Conservation (phyloP, 768 basidiomycete species). For the Cubamyces lactineus region DNA sequence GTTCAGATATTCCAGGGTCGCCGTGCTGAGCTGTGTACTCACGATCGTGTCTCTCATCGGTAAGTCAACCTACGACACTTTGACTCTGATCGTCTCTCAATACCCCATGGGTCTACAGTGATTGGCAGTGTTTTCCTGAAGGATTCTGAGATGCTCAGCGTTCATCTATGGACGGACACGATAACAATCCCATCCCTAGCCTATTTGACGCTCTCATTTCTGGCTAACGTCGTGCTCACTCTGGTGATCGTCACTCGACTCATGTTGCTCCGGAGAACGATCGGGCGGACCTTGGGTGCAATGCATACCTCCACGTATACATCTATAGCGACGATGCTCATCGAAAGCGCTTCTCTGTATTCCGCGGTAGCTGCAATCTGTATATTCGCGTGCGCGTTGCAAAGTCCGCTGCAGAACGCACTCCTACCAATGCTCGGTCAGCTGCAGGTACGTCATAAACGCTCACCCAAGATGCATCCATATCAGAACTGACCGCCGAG, state of each 20-base stretch:
- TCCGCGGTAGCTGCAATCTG: constrained; percentile 21
- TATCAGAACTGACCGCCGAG: background rate
- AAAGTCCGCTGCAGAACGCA: constrained; percentile 28
- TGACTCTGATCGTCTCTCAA: background rate
- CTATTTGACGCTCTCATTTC: constrained; percentile 29
- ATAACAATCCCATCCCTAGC: constrained; percentile 21
- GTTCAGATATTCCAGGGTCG: constrained; percentile 9
- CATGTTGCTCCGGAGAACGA: constrained; percentile 3
- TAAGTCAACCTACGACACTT: background rate
- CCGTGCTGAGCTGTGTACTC: background rate
- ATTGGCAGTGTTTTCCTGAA: constrained; percentile 12
- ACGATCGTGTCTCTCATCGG: constrained; percentile 10
- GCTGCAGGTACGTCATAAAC: constrained; percentile 25
- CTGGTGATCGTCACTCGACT: constrained; percentile 27
- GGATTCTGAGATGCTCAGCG: constrained; percentile 15
- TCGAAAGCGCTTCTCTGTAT: constrained; percentile 32
- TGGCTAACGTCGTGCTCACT: constrained; percentile 27
- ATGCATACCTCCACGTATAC: constrained; percentile 13
- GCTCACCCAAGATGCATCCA: background rate
- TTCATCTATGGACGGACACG: constrained; percentile 27
- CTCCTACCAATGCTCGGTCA: constrained; percentile 32
- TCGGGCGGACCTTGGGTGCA: background rate
- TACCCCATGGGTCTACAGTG: background rate
- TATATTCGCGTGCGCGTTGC: constrained; percentile 26
- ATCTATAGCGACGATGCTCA: constrained; percentile 26